Evolutionary conservation across 108 stramenopile species (phyloP).

Genomic region (Cyclostephanos tholiformis): DNA sequence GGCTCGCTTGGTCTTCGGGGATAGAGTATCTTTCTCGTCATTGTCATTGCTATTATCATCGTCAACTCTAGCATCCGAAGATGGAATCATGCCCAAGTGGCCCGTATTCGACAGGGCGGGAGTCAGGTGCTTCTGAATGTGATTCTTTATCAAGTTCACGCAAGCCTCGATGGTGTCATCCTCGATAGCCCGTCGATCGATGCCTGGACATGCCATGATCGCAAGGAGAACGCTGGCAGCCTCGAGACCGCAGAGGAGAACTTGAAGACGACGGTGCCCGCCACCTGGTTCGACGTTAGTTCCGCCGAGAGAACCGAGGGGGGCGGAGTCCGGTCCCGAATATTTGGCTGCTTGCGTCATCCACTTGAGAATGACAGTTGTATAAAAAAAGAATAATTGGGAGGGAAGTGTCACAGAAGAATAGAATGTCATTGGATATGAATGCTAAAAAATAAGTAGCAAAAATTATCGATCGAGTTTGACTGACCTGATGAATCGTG

Average conservation of each 20-base stretch:
- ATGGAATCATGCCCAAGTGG: conserved; percentile 51
- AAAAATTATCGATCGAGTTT: neutral
- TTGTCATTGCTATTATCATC: conserved; percentile 21
- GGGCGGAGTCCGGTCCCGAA: conserved; percentile 34
- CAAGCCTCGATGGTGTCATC: conserved; percentile 86
- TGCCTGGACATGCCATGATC: conserved; percentile 75
- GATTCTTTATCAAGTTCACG: conserved; percentile 75
- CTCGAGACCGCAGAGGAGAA: conserved; percentile 55
- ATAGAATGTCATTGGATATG: neutral
- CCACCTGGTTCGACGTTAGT: conserved; percentile 45
- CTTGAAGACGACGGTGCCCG: conserved; percentile 48
- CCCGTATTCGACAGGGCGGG: conserved; percentile 74
- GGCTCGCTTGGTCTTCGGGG: conserved; percentile 30
- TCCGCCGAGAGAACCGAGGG: conserved; percentile 41
- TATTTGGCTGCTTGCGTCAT: conserved; percentile 47
- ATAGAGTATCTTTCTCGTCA: conserved; percentile 39
- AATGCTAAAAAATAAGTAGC: neutral
- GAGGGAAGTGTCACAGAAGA: neutral
- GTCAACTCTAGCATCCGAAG: conserved; percentile 12
- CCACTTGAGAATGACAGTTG: conserved; percentile 31
- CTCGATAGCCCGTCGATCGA: conserved; percentile 79
- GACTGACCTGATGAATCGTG: conserved; percentile 25
- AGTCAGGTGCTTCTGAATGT: conserved; percentile 71
- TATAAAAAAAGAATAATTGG: neutral
- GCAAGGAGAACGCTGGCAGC: conserved; percentile 76